These are phyloP conservation scores for Phylloboletellus chloephorus DNA, from an alignment of 1,284 basidiomycete genomes.

Conservation along the genomic window DNA sequence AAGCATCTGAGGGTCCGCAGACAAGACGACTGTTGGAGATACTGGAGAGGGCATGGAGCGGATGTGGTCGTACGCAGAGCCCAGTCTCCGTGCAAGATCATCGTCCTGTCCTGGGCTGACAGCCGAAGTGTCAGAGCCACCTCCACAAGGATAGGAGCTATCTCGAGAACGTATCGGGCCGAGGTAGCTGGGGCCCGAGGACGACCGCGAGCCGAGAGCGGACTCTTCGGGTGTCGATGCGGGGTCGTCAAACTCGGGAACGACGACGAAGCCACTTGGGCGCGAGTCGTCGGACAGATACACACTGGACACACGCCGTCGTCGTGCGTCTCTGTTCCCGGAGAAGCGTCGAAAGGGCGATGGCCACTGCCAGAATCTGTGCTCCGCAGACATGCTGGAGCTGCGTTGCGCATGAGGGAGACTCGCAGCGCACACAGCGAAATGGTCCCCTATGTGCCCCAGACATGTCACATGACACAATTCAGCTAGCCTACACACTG, in stretches of 20 bases:
- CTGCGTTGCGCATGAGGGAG: conserved; percentile 11
- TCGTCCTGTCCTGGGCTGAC: conserved; percentile 7
- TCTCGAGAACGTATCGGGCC: not conserved
- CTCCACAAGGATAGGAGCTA: conserved; percentile 1
- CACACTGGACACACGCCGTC: conserved; percentile 18
- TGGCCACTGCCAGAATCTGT: conserved; percentile 24
- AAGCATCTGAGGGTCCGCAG: conserved; percentile 25
- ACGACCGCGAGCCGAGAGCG: not conserved
- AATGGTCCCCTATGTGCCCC: conserved; percentile 9
- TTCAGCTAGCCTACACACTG: conserved; percentile 19
- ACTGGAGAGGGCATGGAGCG: conserved; percentile 17
- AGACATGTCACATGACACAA: conserved; percentile 11
- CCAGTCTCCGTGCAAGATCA: conserved; percentile 22
- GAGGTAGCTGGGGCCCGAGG: too few relatives aligned
- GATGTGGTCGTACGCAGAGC: conserved; percentile 23
- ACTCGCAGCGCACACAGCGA: not conserved
- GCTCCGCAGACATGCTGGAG: conserved; percentile 25
- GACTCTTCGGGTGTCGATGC: conserved; percentile 2
- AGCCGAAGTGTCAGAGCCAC: not conserved
- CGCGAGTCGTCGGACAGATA: conserved; percentile 18
- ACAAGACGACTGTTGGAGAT: conserved; percentile 12
- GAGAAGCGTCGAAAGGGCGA: conserved; percentile 19
- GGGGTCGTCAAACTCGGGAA: conserved; percentile 26
- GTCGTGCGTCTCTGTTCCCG: conserved; percentile 6
- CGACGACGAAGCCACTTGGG: conserved; percentile 17